Evolutionary conservation across 2,329 filamentous ascomycete species (phyloP).

Genomic region (Sporothrix inflata): DNA sequence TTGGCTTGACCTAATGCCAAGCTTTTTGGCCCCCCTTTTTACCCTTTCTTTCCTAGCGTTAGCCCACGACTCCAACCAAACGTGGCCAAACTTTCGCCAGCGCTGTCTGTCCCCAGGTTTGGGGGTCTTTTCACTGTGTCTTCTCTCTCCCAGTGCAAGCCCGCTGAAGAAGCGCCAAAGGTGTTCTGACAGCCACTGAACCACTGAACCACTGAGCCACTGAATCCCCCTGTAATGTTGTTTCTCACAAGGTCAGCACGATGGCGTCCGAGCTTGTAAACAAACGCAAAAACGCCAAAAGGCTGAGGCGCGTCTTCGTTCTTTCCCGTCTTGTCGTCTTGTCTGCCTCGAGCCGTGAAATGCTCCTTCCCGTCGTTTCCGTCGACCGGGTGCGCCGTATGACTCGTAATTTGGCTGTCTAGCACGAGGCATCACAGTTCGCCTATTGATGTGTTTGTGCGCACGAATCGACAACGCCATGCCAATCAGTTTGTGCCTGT

Average conservation of each 20-base stretch:
- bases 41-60: neutral
- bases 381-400: neutral
- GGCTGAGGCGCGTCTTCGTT: conserved; percentile 1
- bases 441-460: neutral
- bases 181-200: neutral
- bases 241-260: neutral
- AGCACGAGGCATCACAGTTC: neutral
- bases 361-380: neutral
- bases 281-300: neutral
- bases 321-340: neutral
- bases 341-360: neutral
- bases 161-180: neutral
- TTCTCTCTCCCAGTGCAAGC: neutral
- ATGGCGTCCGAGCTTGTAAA: neutral
- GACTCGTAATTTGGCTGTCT: conserved; percentile 5
- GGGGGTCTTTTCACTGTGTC: too few species aligned
- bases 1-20: neutral
- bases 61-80: too few species aligned
- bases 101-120: neutral
- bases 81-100: neutral
- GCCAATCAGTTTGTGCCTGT: neutral
- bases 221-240: neutral
- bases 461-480: neutral
- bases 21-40: neutral
- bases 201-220: too few species aligned